Conservation (phyloP, 257 asterid genomes). For the Nicotiana tomentosiformis region DNA sequence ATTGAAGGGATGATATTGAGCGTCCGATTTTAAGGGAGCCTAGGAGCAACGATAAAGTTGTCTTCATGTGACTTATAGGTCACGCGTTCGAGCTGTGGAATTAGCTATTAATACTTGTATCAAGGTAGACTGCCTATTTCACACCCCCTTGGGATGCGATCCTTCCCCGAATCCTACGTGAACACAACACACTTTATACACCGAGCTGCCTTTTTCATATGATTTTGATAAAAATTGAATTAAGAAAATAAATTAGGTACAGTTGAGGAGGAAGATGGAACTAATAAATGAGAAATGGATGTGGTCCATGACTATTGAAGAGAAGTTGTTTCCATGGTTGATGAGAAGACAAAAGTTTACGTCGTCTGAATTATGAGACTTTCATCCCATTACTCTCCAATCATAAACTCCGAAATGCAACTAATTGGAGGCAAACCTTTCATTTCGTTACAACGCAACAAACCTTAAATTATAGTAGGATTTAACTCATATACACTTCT, state of each 20-base stretch:
- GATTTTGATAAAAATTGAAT: not conserved
- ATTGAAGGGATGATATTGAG: slow-evolving; percentile 15
- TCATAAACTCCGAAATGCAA: not conserved
- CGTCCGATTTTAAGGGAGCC: not conserved
- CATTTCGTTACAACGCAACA: not conserved
- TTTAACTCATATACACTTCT: no score
- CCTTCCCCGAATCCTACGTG: accelerated
- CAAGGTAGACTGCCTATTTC: no score
- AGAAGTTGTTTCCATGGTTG: slow-evolving; percentile 10
- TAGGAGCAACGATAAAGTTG: no score
- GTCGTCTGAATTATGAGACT: not conserved
- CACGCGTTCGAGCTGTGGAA: no score
- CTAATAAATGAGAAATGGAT: slow-evolving; percentile 18
- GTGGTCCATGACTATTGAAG: slow-evolving; percentile 21
- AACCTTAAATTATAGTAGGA: no score
- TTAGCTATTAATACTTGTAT: accelerated
- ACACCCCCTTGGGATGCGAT: accelerated
- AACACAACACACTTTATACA: accelerated
- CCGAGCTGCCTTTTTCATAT: accelerated
- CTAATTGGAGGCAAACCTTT: not conserved
- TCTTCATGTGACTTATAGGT: no score
- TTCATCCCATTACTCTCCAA: not conserved
- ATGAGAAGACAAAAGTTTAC: not conserved
- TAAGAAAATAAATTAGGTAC: slow-evolving; percentile 4
- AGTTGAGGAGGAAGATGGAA: not conserved